phyloP scores from a whole-genome alignment of 2,329 filamentous ascomycete species.

The Trichoderma aggressivum region DNA sequence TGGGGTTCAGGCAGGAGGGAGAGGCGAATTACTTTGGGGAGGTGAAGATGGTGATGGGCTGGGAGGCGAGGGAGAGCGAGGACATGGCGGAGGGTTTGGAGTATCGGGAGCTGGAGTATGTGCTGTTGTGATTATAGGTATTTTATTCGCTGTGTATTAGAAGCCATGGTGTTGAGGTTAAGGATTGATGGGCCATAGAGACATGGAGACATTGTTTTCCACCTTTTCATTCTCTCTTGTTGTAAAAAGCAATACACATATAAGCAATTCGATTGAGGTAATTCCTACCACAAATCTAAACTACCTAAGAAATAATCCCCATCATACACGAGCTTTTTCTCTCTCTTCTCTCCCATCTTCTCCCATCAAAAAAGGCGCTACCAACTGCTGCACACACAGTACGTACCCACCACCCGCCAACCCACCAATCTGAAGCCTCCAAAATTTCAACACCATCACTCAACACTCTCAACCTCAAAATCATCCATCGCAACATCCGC shows the following conservation, averaged over 20 bases:
- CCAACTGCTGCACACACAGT: neutral
- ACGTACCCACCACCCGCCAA: neutral
- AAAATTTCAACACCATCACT: slow-evolving; percentile 17
- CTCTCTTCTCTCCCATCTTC: neutral
- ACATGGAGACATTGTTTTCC: neutral
- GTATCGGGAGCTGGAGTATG: neutral
- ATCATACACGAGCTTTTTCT: neutral
- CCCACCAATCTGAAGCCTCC: neutral
- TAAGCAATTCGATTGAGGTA: neutral
- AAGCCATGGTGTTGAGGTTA: neutral
- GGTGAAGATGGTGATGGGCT: slow-evolving; percentile 47
- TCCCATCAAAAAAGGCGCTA: neutral
- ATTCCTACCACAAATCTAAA: neutral
- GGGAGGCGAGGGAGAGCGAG: slow-evolving; percentile 26
- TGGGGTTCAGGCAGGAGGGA: slow-evolving; percentile 52
- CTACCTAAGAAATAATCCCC: neutral
- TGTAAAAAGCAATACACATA: neutral
- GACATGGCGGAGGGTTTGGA: neutral
- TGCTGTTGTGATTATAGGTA: neutral
- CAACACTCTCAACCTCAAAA: neutral
- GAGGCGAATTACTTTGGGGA: slow-evolving; percentile 59
- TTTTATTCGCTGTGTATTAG: neutral
- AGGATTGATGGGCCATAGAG: neutral
- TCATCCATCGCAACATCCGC: neutral
- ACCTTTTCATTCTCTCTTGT: neutral